Conservation (phyloP, 768 basidiomycete species). For the Lentinus brumalis region DNA sequence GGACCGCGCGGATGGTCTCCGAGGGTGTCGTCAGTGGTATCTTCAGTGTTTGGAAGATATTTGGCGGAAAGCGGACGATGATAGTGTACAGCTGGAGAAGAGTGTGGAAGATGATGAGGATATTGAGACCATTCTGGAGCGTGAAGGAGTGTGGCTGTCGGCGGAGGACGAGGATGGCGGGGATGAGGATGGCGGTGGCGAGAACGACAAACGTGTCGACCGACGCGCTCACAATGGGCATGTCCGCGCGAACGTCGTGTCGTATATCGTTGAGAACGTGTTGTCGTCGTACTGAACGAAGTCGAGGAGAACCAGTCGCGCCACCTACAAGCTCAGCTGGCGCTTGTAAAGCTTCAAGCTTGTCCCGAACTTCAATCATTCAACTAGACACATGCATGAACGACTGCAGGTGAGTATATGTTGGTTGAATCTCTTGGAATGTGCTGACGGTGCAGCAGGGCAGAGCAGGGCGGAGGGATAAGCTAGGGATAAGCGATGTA, state of each 20-base stretch:
- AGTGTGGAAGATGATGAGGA: slow-evolving; percentile 52
- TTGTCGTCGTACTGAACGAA: too few species aligned
- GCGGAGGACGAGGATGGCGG: slow-evolving; percentile 19
- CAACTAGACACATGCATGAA: too few species aligned
- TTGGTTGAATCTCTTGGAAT: too few species aligned
- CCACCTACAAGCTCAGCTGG: too few species aligned
- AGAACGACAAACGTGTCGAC: slow-evolving; percentile 28
- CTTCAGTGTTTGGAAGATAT: slow-evolving; percentile 59
- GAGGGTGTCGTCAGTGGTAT: slow-evolving; percentile 57
- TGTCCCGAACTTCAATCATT: too few species aligned
- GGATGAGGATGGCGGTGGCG: slow-evolving; percentile 14
- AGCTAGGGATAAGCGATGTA: too few species aligned
- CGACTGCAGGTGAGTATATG: too few species aligned
- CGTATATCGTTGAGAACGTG: too few species aligned
- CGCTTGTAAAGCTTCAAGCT: too few species aligned
- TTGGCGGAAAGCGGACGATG: slow-evolving; percentile 53
- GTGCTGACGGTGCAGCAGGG: too few species aligned
- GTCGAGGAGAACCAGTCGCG: too few species aligned
- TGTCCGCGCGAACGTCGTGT: slow-evolving; percentile 1
- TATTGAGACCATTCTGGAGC: slow-evolving; percentile 33
- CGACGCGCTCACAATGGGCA: slow-evolving; percentile 31
- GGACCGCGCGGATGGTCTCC: slow-evolving; percentile 49
- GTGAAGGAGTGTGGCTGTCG: slow-evolving; percentile 15
- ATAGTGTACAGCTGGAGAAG: slow-evolving; percentile 50
- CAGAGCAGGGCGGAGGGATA: too few species aligned